Percentiles rank a stretch among this genome's conserved stretches.
These are phyloP conservation scores for Ogataea degrootiae DNA, from an alignment of 805 yeast genomes.

Conservation along the genomic window DNA sequence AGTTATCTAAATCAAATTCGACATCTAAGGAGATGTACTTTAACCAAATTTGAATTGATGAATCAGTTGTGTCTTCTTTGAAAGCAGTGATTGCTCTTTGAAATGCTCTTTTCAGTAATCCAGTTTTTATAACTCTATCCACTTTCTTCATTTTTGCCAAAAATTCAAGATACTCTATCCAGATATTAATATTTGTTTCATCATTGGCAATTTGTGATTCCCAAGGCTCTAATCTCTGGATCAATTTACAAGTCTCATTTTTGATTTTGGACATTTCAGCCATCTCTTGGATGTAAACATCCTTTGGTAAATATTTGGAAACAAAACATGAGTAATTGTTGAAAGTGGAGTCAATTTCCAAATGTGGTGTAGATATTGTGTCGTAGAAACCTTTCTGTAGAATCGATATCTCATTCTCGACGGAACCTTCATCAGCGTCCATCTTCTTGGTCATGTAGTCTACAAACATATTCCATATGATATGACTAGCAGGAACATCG, in stretches of 20 bases:
- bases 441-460: too few relatives aligned
- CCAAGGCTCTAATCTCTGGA: conserved; percentile 30
- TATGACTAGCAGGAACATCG: too few relatives aligned
- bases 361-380: not conserved
- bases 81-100: conserved; percentile 24
- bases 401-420: not conserved
- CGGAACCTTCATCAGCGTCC: not conserved
- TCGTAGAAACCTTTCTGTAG: not conserved
- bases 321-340: conserved; percentile 35
- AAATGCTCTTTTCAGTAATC: conserved; percentile 23
- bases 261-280: conserved; percentile 12
- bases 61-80: conserved; percentile 5
- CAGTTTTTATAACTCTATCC: conserved; percentile 4
- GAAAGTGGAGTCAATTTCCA: not conserved
- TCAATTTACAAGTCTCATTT: conserved; percentile 27
- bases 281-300: conserved; percentile 26
- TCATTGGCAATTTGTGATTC: conserved; percentile 24
- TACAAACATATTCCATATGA: too few relatives aligned
- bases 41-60: too few relatives aligned
- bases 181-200: conserved; percentile 14
- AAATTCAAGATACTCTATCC: conserved; percentile 14
- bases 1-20: not conserved
- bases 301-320: conserved; percentile 22
- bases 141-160: conserved; percentile 7
- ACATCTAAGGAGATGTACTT: conserved; percentile 5